Conservation (phyloP, 305 asterid species). For the Ajuga reptans region DNA sequence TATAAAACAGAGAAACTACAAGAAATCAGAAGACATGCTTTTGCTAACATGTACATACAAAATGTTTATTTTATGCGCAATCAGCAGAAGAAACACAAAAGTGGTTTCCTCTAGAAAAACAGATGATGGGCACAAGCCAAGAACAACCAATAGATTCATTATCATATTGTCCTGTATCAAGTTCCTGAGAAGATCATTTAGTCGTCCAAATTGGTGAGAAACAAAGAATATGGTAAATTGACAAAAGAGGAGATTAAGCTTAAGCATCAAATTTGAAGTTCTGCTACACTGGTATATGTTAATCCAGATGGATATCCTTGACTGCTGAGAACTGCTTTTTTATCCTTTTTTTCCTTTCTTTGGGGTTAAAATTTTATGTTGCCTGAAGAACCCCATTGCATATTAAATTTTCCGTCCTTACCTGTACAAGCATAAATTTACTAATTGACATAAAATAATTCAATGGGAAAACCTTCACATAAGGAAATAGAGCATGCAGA, state of each 20-base stretch:
- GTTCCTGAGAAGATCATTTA: not conserved
- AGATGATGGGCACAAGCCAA: constrained; percentile 2
- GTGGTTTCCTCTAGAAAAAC: not conserved
- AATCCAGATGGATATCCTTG: not conserved
- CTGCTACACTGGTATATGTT: not conserved
- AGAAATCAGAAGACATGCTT: not conserved
- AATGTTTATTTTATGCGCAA: not conserved
- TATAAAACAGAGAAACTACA: not conserved
- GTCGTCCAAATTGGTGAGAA: not conserved
- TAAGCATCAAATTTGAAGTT: not conserved
- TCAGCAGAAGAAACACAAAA: not conserved
- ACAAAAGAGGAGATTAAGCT: not conserved
- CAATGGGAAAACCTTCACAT: not conserved
- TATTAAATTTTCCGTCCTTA: not conserved
- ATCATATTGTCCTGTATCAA: not conserved
- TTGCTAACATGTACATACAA: not conserved
- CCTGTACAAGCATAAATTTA: not conserved
- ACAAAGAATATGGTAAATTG: not conserved
- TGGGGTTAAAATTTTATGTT: not conserved
- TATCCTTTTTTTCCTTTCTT: not conserved
- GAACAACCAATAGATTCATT: not conserved
- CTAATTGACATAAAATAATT: not conserved
- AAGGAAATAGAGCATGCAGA: constrained; percentile 2
- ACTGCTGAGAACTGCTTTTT: not conserved
- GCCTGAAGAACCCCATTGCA: not conserved